Evolutionary conservation across 208 protist genomes (phyloP).

Genomic region (Acanthamoeba royreba): DNA sequence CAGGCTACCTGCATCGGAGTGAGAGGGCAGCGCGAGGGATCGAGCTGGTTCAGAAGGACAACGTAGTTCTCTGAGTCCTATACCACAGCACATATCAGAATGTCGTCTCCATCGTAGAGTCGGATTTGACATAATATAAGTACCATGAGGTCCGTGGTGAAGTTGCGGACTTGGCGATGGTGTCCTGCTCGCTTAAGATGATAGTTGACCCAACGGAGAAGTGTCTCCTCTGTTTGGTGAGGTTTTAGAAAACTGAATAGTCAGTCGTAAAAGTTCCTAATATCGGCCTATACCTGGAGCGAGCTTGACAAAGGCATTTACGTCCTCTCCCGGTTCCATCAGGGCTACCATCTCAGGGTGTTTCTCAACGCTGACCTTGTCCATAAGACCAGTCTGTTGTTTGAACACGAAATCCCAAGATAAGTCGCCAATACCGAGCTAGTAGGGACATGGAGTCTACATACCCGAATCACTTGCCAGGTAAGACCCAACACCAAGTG

Average conservation of each 20-base stretch:
- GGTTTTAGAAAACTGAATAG: too few relatives aligned
- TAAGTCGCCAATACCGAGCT: background rate
- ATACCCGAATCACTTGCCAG: conserved; percentile 86
- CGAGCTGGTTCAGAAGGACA: conserved; percentile 81
- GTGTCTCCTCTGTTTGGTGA: conserved; percentile 80
- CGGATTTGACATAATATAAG: background rate
- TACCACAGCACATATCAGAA: background rate
- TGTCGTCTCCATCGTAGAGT: too few relatives aligned
- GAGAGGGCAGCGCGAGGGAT: conserved; percentile 64
- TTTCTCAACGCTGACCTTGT: conserved; percentile 75
- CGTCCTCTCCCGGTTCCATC: conserved; percentile 78
- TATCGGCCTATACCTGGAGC: background rate
- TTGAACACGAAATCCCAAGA: too few relatives aligned
- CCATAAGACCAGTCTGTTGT: conserved; percentile 66
- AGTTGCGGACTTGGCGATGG: conserved; percentile 77
- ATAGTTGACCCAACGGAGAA: conserved; percentile 88
- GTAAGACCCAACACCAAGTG: conserved; percentile 84
- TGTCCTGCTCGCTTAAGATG: conserved; percentile 78
- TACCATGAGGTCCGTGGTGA: conserved; percentile 69
- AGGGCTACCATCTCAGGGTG: conserved; percentile 81
- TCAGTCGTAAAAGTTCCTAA: too few relatives aligned
- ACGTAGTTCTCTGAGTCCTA: conserved; percentile 74
- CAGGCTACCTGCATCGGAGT: background rate
- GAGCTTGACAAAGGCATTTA: conserved; percentile 79
- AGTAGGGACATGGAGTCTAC: background rate